phyloP scores from a whole-genome alignment of 192 early-diverging fungal genomes.

The Podila epicladia region DNA sequence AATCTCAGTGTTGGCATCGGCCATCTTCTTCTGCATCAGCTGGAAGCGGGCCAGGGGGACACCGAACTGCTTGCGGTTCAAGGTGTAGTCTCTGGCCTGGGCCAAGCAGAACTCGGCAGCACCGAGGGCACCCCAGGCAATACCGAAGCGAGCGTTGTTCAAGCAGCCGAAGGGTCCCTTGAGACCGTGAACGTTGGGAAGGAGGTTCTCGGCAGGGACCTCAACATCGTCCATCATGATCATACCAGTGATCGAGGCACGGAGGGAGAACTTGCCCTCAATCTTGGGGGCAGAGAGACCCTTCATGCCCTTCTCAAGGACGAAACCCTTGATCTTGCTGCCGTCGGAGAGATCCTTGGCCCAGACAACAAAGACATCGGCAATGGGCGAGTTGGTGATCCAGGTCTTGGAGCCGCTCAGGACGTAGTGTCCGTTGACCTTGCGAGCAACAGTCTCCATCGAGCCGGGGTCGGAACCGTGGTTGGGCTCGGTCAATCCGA shows the following conservation, averaged over 20 bases:
- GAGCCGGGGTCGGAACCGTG: constrained; percentile 93
- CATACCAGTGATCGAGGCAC: constrained; percentile 96
- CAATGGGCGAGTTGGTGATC: constrained; percentile 99
- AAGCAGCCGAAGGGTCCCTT: constrained; percentile 97
- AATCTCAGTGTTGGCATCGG: constrained; percentile 94
- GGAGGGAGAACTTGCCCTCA: constrained; percentile 94
- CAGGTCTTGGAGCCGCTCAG: constrained; percentile 96
- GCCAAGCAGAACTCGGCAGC: constrained; percentile 93
- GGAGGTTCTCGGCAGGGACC: constrained; percentile 89
- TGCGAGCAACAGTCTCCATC: constrained; percentile 92
- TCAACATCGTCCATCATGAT: constrained; percentile 99
- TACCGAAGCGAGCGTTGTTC: constrained; percentile 97
- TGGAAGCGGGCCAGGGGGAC: constrained; percentile 92
- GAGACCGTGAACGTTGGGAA: constrained; percentile 91
- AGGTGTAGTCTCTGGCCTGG: constrained; percentile 89
- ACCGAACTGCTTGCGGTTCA: constrained; percentile 94
- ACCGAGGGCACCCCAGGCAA: constrained; percentile 96
- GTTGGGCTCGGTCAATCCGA: constrained; percentile 98
- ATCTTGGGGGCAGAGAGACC: constrained; percentile 90
- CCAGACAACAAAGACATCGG: constrained; percentile 97
- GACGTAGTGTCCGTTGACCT: constrained; percentile 77
- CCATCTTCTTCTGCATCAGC: constrained; percentile 97
- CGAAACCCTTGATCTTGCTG: constrained; percentile 89
- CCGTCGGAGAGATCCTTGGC: constrained; percentile 86
- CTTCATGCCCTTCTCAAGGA: constrained; percentile 96